phyloP scores from a whole-genome alignment of 169 alveolate species.

The Eimeria praecox region DNA sequence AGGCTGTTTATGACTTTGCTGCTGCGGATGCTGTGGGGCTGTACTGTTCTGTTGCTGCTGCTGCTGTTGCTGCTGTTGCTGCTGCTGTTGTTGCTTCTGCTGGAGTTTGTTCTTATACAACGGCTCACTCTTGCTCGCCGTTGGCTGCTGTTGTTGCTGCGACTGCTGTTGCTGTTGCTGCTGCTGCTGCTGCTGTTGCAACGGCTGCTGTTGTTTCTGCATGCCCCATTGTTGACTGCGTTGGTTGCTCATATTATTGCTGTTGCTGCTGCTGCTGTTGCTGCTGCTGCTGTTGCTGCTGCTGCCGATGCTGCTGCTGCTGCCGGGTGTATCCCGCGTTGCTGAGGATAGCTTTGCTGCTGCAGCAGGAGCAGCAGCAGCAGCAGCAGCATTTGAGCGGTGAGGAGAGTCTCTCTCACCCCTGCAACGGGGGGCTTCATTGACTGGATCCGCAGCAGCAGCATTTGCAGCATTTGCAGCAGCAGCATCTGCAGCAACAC shows the following conservation, averaged over 20 bases:
- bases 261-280: conserved; percentile 50
- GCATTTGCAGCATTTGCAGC: not conserved
- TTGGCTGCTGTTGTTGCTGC: conserved; percentile 19
- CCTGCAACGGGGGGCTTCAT: not conserved
- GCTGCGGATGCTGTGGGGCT: not conserved
- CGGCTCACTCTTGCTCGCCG: not conserved
- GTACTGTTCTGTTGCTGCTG: not conserved
- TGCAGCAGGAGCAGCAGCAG: conserved; percentile 1
- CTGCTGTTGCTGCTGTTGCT: conserved; percentile 27
- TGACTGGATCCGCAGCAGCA: not conserved
- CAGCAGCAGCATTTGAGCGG: not conserved
- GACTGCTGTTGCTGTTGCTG: conserved; percentile 9
- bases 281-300: conserved; percentile 5
- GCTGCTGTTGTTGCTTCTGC: conserved; percentile 13
- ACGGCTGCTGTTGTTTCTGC: not conserved
- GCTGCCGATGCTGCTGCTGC: conserved; percentile 8
- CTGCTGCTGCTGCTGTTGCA: not conserved
- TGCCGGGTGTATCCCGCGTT: not conserved
- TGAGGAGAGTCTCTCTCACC: not conserved
- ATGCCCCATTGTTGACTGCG: not conserved
- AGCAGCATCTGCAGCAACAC: not conserved
- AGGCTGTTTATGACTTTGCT: not conserved
- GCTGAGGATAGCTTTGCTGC: not conserved
- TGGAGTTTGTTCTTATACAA: not conserved
- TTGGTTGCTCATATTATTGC: not conserved